Percentiles rank a stretch among this genome's conserved stretches.
Evolutionary conservation across 768 basidiomycete species (phyloP).

Genomic region (Leccinum rimulosum): DNA sequence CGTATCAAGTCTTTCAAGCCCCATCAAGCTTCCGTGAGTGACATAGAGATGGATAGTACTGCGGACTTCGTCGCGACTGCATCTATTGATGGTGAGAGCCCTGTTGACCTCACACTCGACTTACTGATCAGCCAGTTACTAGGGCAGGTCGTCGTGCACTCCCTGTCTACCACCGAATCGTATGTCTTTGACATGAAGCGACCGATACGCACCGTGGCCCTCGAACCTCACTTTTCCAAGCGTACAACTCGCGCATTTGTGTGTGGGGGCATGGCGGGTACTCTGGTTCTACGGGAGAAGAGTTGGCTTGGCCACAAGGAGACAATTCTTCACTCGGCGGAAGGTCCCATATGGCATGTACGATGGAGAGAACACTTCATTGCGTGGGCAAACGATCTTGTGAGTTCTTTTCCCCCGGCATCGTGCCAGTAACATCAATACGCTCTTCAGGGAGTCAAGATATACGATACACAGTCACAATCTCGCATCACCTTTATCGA

Average conservation of each 20-base stretch:
- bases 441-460: slow-evolving; percentile 77
- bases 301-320: slow-evolving; percentile 97
- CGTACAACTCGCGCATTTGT: slow-evolving; percentile 76
- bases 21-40: slow-evolving; percentile 83
- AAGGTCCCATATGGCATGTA: slow-evolving; percentile 93
- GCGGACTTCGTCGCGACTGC: slow-evolving; percentile 91
- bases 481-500: slow-evolving; percentile 84
- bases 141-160: slow-evolving; percentile 92
- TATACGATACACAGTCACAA: slow-evolving; percentile 81
- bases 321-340: slow-evolving; percentile 73
- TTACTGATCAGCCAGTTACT: slow-evolving; percentile 30
- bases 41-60: slow-evolving; percentile 79
- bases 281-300: slow-evolving; percentile 85
- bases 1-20: slow-evolving; percentile 88
- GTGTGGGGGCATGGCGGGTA: slow-evolving; percentile 90
- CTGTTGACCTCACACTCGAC: slow-evolving; percentile 41
- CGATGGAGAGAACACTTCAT: slow-evolving; percentile 85
- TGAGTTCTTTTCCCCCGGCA: slow-evolving; percentile 34
- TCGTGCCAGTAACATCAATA: not conserved
- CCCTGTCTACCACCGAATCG: slow-evolving; percentile 71
- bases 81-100: slow-evolving; percentile 80
- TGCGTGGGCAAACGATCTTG: slow-evolving; percentile 94
- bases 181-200: slow-evolving; percentile 90
- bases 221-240: slow-evolving; percentile 89
- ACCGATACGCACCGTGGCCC: slow-evolving; percentile 83